A percentile compares a stretch with the other conserved stretches of the same genome.
Conservation (phyloP, 139 green algal species). For the Chlamydomonas eustigma region DNA sequence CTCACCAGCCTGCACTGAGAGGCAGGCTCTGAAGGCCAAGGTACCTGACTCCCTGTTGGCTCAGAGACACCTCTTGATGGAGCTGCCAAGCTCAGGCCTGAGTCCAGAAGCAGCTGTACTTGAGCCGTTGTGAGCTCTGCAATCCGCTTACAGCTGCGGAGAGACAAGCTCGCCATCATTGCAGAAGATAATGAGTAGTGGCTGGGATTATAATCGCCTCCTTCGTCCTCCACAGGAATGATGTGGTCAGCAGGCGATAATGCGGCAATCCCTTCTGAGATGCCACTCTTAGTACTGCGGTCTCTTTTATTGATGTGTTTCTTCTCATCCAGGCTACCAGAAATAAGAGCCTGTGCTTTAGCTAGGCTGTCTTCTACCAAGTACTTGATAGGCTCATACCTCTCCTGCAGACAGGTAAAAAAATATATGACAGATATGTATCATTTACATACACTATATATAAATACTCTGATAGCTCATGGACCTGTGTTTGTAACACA, state of each 20-base stretch:
- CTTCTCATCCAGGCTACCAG: too few relatives aligned
- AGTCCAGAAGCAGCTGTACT: not conserved
- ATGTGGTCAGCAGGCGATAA: too few relatives aligned
- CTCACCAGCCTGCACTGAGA: not conserved
- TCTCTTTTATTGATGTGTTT: too few relatives aligned
- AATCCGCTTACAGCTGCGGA: not conserved
- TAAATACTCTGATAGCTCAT: too few relatives aligned
- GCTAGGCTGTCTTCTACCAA: not conserved
- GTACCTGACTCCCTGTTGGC: not conserved
- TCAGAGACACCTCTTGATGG: not conserved
- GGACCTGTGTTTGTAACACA: too few relatives aligned
- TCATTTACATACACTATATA: too few relatives aligned
- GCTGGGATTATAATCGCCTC: too few relatives aligned
- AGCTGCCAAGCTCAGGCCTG: conserved; percentile 6
- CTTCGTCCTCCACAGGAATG: too few relatives aligned
- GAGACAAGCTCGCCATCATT: not conserved
- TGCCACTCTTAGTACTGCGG: too few relatives aligned
- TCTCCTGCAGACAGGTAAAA: not conserved
- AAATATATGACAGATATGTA: too few relatives aligned
- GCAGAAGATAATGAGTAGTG: too few relatives aligned
- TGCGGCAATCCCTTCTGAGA: too few relatives aligned
- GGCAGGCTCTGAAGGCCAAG: not conserved
- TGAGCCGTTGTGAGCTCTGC: not conserved
- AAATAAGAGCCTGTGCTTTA: not conserved
- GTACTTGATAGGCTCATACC: not conserved